Conservation (phyloP, 2,329 filamentous ascomycete species). For the Cyphellophora europaea region DNA sequence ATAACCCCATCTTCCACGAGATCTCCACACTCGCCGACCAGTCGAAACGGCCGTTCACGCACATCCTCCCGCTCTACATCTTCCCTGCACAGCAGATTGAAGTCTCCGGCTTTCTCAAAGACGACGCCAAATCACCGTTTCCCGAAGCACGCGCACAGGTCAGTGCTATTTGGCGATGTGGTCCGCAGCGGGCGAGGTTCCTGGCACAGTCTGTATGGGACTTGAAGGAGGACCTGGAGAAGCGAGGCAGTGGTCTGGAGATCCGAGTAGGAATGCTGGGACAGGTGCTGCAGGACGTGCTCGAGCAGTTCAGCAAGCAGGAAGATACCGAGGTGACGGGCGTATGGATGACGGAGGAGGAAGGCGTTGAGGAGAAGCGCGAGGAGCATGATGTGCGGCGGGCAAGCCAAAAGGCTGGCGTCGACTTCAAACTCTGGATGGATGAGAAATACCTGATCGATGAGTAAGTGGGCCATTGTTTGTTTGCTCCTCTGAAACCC, state of each 20-base stretch:
- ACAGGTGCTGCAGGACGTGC: constrained; percentile 50
- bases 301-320: constrained; percentile 38
- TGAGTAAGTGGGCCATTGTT: constrained; percentile 67
- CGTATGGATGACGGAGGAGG: constrained; percentile 67
- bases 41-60: constrained; percentile 41
- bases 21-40: constrained; percentile 39
- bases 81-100: constrained; percentile 64
- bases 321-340: constrained; percentile 42
- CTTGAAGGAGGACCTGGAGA: constrained; percentile 53
- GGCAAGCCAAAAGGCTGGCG: constrained; percentile 42
- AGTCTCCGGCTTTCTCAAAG: constrained; percentile 61
- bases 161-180: constrained; percentile 63
- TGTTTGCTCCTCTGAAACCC: not conserved
- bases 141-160: constrained; percentile 58
- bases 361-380: constrained; percentile 57
- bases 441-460: constrained; percentile 76
- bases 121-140: constrained; percentile 47
- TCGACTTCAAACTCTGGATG: constrained; percentile 56
- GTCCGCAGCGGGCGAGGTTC: constrained; percentile 63
- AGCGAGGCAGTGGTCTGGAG: constrained; percentile 50
- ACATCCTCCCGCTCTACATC: constrained; percentile 63
- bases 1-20: constrained; percentile 64
- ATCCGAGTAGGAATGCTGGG: constrained; percentile 54
- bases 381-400: constrained; percentile 51
- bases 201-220: constrained; percentile 65